Percentiles rank a stretch among this genome's conserved stretches.
phyloP scores from a whole-genome alignment of 495 filamentous ascomycete genomes.

The Penicillium subrubescens region DNA sequence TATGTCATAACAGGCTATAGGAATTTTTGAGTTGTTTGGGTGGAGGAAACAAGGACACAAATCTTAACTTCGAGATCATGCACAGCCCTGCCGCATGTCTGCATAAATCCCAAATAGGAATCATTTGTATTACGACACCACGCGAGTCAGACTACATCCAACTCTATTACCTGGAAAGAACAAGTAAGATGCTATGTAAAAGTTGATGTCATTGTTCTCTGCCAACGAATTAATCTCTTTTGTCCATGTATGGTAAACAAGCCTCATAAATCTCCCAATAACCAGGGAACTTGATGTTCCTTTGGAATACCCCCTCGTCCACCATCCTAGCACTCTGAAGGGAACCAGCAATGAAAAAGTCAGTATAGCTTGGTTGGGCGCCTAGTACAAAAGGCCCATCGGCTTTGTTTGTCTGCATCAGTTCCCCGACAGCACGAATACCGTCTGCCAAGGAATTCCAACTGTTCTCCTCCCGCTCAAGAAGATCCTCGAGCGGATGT shows the following conservation, averaged over 20 bases:
- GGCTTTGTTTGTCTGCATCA: conserved; percentile 35
- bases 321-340: conserved; percentile 38
- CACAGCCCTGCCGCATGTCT: neutral
- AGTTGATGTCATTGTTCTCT: neutral
- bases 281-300: conserved; percentile 29
- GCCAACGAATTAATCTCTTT: conserved; percentile 25
- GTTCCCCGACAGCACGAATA: conserved; percentile 29
- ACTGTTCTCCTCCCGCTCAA: conserved; percentile 27
- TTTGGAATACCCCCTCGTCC: conserved; percentile 39
- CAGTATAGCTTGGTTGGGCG: conserved; percentile 31
- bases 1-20: neutral
- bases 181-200: neutral
- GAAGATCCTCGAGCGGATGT: conserved; percentile 37
- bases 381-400: conserved; percentile 44
- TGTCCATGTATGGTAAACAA: conserved; percentile 41
- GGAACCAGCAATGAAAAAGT: conserved; percentile 42
- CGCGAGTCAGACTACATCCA: neutral
- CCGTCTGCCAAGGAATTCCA: conserved; percentile 29
- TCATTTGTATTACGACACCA: neutral
- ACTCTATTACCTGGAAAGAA: neutral
- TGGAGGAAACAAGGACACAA: neutral
- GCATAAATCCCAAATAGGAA: neutral
- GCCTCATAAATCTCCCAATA: conserved; percentile 40
- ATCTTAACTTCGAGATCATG: neutral
- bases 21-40: neutral